phyloP scores from a whole-genome alignment of 768 basidiomycete species.

The Leccinum truebloodii region DNA sequence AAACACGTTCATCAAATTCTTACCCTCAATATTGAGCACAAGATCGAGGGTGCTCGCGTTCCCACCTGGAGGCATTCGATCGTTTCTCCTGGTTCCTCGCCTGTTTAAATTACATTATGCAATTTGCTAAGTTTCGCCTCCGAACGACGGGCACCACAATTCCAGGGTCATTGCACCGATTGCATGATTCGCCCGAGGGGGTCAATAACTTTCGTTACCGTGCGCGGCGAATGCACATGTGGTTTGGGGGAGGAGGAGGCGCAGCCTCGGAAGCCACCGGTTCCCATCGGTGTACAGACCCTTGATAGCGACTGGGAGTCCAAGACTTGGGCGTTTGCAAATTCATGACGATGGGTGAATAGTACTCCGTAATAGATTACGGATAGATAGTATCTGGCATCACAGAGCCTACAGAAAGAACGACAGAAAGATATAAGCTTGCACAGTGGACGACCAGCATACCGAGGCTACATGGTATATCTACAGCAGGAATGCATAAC shows the following conservation, averaged over 20 bases:
- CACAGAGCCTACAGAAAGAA: background rate
- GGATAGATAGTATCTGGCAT: background rate
- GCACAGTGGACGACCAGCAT: constrained; percentile 6
- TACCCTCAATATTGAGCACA: background rate
- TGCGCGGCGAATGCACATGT: no score
- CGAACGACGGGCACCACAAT: background rate
- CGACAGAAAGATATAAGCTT: constrained; percentile 5
- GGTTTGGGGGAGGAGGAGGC: no score
- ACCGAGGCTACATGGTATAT: background rate
- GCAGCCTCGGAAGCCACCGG: no score
- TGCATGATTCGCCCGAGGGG: background rate
- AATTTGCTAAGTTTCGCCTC: background rate
- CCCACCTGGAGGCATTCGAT: background rate
- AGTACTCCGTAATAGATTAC: background rate
- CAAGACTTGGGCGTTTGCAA: background rate
- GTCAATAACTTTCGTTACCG: no score
- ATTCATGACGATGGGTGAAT: background rate
- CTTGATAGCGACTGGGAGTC: no score
- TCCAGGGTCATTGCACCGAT: background rate
- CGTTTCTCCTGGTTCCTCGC: background rate
- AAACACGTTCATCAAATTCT: background rate
- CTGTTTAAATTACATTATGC: background rate
- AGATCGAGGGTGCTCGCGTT: background rate
- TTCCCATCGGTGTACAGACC: no score
- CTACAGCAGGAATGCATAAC: background rate